phyloP scores from a whole-genome alignment of 768 basidiomycete species.

The Scleroderma bovista region DNA sequence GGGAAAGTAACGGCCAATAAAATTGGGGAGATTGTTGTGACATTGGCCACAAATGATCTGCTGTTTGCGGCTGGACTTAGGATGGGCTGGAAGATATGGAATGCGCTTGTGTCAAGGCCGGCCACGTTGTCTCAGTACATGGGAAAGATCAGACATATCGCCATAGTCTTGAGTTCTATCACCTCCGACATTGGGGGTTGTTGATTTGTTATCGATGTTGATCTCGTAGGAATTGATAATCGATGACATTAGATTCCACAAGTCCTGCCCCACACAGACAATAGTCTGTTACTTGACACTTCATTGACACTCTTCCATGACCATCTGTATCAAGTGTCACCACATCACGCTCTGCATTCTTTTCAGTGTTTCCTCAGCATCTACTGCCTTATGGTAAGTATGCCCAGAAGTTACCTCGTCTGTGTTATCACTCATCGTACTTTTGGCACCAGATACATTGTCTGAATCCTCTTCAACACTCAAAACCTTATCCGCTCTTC shows the following conservation, averaged over 20 bases:
- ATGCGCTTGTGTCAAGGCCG: slow-evolving; percentile 11
- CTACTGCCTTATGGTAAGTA: too few relatives aligned
- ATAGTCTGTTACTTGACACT: slow-evolving; percentile 26
- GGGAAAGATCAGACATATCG: too few relatives aligned
- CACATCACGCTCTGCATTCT: slow-evolving; percentile 1
- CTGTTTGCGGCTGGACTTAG: background rate
- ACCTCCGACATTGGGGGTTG: too few relatives aligned
- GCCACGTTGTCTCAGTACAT: background rate
- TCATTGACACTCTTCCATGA: slow-evolving; percentile 1
- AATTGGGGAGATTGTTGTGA: slow-evolving; percentile 32
- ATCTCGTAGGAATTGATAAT: slow-evolving; percentile 25
- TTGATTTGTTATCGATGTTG: slow-evolving; percentile 26
- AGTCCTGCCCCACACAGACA: slow-evolving; percentile 16
- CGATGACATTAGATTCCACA: slow-evolving; percentile 11
- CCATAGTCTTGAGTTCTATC: too few relatives aligned
- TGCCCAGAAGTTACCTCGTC: too few relatives aligned
- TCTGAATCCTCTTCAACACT: too few relatives aligned
- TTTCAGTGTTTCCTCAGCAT: too few relatives aligned
- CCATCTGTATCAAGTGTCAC: slow-evolving; percentile 3
- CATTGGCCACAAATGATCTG: slow-evolving; percentile 16
- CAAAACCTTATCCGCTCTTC: too few relatives aligned
- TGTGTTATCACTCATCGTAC: too few relatives aligned
- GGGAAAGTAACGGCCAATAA: slow-evolving; percentile 35
- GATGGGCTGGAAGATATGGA: slow-evolving; percentile 15
- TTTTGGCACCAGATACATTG: too few relatives aligned